phyloP scores from a whole-genome alignment of 176 grass and related monocot species.

The Miscanthus lutarioriparius region DNA sequence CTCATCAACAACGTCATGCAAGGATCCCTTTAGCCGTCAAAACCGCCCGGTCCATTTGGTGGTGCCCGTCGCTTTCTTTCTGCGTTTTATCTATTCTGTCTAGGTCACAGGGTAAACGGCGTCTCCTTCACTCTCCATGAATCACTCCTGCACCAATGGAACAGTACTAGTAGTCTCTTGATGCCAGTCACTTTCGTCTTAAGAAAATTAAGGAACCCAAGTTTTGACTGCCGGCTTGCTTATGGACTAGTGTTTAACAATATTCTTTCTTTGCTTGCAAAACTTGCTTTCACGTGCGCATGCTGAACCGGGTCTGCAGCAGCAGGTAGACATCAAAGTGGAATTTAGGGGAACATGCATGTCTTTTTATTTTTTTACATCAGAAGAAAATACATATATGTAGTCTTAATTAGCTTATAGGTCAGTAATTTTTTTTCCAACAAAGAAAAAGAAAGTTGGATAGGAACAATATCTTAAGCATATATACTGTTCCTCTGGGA shows the following conservation, averaged over 20 bases:
- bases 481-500: not conserved
- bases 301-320: not conserved
- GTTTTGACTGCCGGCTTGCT: not conserved
- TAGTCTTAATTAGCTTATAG: not conserved
- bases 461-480: constrained; percentile 20
- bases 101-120: constrained; percentile 18
- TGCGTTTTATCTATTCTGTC: not conserved
- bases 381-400: not conserved
- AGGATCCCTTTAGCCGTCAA: constrained; percentile 17
- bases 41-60: not conserved
- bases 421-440: not conserved
- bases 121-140: constrained; percentile 1
- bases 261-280: not conserved
- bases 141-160: constrained; percentile 24
- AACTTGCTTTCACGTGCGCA: not conserved
- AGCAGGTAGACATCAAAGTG: not conserved
- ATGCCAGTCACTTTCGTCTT: not conserved
- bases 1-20: constrained; percentile 45
- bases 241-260: not conserved
- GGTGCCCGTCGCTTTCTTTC: constrained; percentile 38
- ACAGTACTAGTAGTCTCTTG: constrained; percentile 5
- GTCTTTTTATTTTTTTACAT: not conserved
- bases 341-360: not conserved
- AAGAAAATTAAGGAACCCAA: not conserved
- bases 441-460: not conserved